These are phyloP conservation scores for Globisporangium radiosum DNA, from an alignment of 352 stramenopile species.

Conservation along the genomic window DNA sequence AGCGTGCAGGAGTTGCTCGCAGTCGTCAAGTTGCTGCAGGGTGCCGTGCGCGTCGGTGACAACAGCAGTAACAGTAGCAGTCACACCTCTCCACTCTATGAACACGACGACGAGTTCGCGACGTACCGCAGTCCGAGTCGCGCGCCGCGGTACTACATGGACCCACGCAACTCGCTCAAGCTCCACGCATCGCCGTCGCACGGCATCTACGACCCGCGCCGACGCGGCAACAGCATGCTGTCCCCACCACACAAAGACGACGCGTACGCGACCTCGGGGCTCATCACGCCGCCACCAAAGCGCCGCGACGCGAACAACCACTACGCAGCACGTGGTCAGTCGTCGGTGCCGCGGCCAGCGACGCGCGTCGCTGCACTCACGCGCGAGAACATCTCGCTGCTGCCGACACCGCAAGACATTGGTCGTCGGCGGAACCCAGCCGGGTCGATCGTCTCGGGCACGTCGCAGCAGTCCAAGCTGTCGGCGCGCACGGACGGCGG, in stretches of 20 bases:
- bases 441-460: conserved; percentile 46
- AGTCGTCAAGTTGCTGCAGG: conserved; percentile 40
- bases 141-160: conserved; percentile 12
- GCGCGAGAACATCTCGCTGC: conserved; percentile 70
- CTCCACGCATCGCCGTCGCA: conserved; percentile 6
- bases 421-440: conserved; percentile 22
- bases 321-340: conserved; percentile 2
- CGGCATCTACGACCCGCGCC: conserved; percentile 12
- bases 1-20: conserved; percentile 52
- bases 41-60: conserved; percentile 29
- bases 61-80: conserved; percentile 1
- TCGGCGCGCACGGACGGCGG: conserved; percentile 73
- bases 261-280: conserved; percentile 13
- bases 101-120: conserved; percentile 19
- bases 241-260: neutral
- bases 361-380: conserved; percentile 64
- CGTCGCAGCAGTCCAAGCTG: conserved; percentile 62
- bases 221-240: conserved; percentile 9
- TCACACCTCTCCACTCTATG: conserved; percentile 5
- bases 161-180: conserved; percentile 8
- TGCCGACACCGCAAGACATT: conserved; percentile 37
- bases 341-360: conserved; percentile 23
- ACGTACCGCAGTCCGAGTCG: conserved; percentile 20
- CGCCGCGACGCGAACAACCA: conserved; percentile 3
- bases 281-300: conserved; percentile 31